Evolutionary conservation across 2,329 filamentous ascomycete species (phyloP).

Genomic region (Fusarium sp.): DNA sequence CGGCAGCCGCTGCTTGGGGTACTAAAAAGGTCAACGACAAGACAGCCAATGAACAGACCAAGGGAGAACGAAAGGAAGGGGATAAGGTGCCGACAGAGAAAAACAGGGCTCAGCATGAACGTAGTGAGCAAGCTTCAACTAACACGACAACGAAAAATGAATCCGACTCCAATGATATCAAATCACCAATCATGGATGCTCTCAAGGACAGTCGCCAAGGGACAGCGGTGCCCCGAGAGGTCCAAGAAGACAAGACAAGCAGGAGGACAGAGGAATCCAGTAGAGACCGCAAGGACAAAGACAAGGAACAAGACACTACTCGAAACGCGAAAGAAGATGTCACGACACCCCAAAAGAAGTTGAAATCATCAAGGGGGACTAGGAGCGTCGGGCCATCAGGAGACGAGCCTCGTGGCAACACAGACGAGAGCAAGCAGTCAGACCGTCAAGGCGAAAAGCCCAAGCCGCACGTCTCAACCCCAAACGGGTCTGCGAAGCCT

Average conservation of each 20-base stretch:
- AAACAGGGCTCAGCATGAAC: background rate
- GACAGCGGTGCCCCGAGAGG: slow-evolving; percentile 7
- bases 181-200: background rate
- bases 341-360: slow-evolving; percentile 3
- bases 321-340: slow-evolving; percentile 12
- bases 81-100: slow-evolving; percentile 3
- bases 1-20: slow-evolving; percentile 45
- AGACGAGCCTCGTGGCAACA: slow-evolving; percentile 5
- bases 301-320: slow-evolving; percentile 12
- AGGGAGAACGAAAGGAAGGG: slow-evolving; percentile 51
- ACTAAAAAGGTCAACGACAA: slow-evolving; percentile 40
- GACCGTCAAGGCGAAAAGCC: slow-evolving; percentile 9
- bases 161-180: background rate
- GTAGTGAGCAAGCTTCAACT: background rate
- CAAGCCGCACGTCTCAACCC: slow-evolving; percentile 12
- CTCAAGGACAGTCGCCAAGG: slow-evolving; percentile 48
- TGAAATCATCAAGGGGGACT: background rate
- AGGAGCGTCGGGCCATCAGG: background rate
- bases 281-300: slow-evolving; percentile 26
- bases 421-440: slow-evolving; percentile 9
- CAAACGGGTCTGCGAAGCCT: slow-evolving; percentile 37
- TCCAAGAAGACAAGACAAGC: background rate
- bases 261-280: slow-evolving; percentile 41
- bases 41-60: slow-evolving; percentile 50
- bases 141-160: background rate